These are phyloP conservation scores for Salix viminalis DNA, from an alignment of 345 rosid genomes.

Conservation along the genomic window DNA sequence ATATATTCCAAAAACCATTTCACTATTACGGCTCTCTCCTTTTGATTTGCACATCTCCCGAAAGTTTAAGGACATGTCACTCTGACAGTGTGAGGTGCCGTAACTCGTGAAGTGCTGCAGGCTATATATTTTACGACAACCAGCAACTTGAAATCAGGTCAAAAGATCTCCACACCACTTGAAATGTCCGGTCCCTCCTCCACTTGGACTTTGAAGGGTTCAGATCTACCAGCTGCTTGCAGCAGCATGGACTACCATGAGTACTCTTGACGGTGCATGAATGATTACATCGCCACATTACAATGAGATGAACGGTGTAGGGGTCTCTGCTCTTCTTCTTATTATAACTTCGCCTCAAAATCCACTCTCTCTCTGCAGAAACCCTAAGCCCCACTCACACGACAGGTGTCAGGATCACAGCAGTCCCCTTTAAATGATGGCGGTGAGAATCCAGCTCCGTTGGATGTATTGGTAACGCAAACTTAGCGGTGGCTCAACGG, in stretches of 20 bases:
- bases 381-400: conserved; percentile 35
- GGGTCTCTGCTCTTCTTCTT: not conserved
- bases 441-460: conserved; percentile 15
- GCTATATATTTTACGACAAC: no score
- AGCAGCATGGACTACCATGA: conserved; percentile 14
- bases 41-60: no score
- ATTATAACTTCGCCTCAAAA: conserved; percentile 17
- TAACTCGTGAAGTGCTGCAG: no score
- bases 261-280: conserved; percentile 29
- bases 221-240: conserved; percentile 26
- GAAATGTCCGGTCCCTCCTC: not conserved
- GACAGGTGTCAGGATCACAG: conserved; percentile 53
- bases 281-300: conserved; percentile 2
- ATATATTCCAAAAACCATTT: no score
- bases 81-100: no score
- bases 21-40: no score
- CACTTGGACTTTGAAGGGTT: conserved; percentile 10
- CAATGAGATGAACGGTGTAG: not conserved
- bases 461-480: conserved; percentile 2
- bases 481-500: conserved; percentile 13
- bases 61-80: no score
- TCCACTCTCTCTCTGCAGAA: conserved; percentile 11
- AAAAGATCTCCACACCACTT: no score
- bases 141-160: no score
- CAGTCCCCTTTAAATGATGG: conserved; percentile 28